Percentiles rank a stretch among this genome's conserved stretches.
phyloP scores from a whole-genome alignment of 1,284 basidiomycete species.

The Leccinum discolor region DNA sequence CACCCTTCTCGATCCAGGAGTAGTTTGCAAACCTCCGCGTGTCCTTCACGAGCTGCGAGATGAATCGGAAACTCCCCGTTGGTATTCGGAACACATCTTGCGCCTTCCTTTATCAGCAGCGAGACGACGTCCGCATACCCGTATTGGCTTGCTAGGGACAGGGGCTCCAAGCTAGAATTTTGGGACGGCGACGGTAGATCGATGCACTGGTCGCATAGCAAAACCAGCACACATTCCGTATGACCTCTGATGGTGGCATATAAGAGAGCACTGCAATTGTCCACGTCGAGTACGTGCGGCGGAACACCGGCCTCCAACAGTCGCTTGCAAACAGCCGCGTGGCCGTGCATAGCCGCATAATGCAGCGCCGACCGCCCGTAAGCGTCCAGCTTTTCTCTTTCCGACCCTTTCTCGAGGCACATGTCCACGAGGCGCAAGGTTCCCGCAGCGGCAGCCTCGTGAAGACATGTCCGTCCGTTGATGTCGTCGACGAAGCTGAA shows the following conservation, averaged over 20 bases:
- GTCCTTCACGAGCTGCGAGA: constrained; percentile 96
- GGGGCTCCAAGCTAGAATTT: constrained; percentile 78
- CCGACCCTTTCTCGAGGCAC: constrained; percentile 77
- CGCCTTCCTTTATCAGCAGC: constrained; percentile 71
- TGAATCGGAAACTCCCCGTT: constrained; percentile 98
- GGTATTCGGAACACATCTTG: constrained; percentile 82
- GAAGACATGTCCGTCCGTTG: constrained; percentile 94
- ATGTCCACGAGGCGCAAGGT: constrained; percentile 79
- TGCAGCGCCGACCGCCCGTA: constrained; percentile 95
- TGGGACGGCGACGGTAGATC: constrained; percentile 42
- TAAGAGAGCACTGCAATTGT: constrained; percentile 92
- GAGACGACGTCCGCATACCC: constrained; percentile 86
- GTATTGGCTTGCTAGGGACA: constrained; percentile 89
- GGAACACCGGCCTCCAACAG: constrained; percentile 74
- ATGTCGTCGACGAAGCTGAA: constrained; percentile 96
- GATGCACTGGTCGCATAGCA: constrained; percentile 69
- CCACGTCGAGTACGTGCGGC: constrained; percentile 80
- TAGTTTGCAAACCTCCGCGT: constrained; percentile 79
- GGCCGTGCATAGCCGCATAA: constrained; percentile 95
- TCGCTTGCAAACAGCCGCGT: constrained; percentile 74
- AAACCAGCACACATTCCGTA: constrained; percentile 77
- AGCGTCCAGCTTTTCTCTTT: constrained; percentile 72
- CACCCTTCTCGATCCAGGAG: constrained; percentile 80
- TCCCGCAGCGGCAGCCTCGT: constrained; percentile 90
- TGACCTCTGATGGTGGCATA: constrained; percentile 92